Conservation (phyloP, 495 filamentous ascomycete genomes). For the Choiromyces venosus region DNA sequence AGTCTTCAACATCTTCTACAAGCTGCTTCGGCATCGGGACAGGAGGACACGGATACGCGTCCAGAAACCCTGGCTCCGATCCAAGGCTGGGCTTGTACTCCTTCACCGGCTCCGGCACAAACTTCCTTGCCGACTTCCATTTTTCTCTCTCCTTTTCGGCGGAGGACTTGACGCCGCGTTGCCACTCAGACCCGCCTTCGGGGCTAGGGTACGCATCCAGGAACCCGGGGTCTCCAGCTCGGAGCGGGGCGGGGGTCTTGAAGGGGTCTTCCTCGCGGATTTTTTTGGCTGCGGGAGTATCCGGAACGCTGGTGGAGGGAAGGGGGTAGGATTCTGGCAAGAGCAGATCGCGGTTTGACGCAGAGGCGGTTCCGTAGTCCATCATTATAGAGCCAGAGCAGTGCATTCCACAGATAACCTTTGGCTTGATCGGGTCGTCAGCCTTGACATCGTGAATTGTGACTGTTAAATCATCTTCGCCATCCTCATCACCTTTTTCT, state of each 20-base stretch:
- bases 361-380: not conserved
- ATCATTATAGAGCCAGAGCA: not conserved
- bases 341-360: not conserved
- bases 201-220: not conserved
- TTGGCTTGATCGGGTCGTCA: not conserved
- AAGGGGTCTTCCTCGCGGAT: not conserved
- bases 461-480: not conserved
- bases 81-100: not conserved
- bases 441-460: not conserved
- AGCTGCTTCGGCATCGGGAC: not conserved
- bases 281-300: not conserved
- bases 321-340: not conserved
- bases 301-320: not conserved
- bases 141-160: not conserved
- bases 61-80: not conserved
- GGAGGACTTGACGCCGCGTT: not conserved
- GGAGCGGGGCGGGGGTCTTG: not conserved
- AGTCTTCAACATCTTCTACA: not conserved
- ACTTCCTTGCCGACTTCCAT: not conserved
- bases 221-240: not conserved
- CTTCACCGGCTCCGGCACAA: not conserved
- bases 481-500: no score
- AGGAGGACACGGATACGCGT: not conserved
- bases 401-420: not conserved
- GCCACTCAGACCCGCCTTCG: not conserved